phyloP scores from a whole-genome alignment of 2,329 filamentous ascomycete species.

The Dissoconium aciculare region DNA sequence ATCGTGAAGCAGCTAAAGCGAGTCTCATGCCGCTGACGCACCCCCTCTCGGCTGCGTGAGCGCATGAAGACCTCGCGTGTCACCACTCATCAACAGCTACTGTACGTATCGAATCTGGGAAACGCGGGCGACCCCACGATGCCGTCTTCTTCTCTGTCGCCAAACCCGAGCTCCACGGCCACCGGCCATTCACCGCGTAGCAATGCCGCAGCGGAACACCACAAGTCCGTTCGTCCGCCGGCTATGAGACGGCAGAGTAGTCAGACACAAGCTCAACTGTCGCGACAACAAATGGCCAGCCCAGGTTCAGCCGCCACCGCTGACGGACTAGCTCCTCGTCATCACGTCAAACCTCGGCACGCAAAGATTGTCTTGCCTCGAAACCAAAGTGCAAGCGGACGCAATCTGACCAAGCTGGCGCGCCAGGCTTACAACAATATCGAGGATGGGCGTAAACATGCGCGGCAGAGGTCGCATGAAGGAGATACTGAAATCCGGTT shows the following conservation, averaged over 20 bases:
- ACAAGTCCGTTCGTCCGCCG: constrained; percentile 13
- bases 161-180: constrained; percentile 1
- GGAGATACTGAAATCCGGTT: constrained; percentile 23
- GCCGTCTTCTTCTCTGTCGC: constrained; percentile 4
- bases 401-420: constrained; percentile 19
- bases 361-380: constrained; percentile 21
- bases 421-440: constrained; percentile 12
- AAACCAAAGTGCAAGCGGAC: constrained; percentile 19
- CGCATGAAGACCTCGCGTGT: background rate
- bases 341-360: constrained; percentile 15
- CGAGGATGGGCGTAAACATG: constrained; percentile 14
- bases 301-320: constrained; percentile 15
- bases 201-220: constrained; percentile 4
- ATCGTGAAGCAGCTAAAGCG: no score
- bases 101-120: no score
- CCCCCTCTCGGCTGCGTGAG: background rate
- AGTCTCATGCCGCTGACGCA: no score
- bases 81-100: no score
- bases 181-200: constrained; percentile 2
- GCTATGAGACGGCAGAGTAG: constrained; percentile 20
- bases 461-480: constrained; percentile 18
- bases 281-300: constrained; percentile 9
- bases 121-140: no score
- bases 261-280: constrained; percentile 11
- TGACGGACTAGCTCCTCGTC: constrained; percentile 12